Conservation (phyloP, 192 early-diverging fungal species). For the Gryganskiella cystojenkinii region DNA sequence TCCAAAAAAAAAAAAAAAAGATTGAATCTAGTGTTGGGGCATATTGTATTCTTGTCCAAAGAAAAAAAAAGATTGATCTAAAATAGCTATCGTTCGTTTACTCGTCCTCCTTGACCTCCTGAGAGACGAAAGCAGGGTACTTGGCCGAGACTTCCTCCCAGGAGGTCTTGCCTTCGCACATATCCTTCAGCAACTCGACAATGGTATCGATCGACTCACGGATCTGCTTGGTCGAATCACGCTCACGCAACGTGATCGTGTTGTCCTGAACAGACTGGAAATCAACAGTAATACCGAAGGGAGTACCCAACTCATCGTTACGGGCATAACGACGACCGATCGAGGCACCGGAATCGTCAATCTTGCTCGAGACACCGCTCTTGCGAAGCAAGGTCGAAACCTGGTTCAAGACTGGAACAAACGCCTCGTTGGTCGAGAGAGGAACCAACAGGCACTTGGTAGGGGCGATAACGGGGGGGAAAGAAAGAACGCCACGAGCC, state of each 20-base stretch:
- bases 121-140: slow-evolving; percentile 73
- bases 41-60: not conserved
- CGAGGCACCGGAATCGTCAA: slow-evolving; percentile 88
- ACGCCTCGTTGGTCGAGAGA: slow-evolving; percentile 82
- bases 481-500: slow-evolving; percentile 87
- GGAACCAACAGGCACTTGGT: slow-evolving; percentile 95
- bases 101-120: slow-evolving; percentile 52
- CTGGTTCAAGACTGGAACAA: slow-evolving; percentile 62
- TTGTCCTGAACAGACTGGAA: slow-evolving; percentile 96
- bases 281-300: slow-evolving; percentile 97
- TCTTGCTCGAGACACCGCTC: slow-evolving; percentile 80
- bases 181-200: slow-evolving; percentile 77
- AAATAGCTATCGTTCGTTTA: not conserved
- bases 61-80: not conserved
- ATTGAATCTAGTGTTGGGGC: not conserved
- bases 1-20: not conserved
- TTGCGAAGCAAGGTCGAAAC: slow-evolving; percentile 78
- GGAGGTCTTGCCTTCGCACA: slow-evolving; percentile 75
- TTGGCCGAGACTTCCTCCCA: slow-evolving; percentile 78
- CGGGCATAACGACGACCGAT: slow-evolving; percentile 97
- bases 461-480: slow-evolving; percentile 93
- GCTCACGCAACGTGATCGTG: slow-evolving; percentile 95
- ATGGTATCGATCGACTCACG: slow-evolving; percentile 80
- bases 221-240: slow-evolving; percentile 96
- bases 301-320: slow-evolving; percentile 98